phyloP scores from a whole-genome alignment of 306 rosid species.

The Quercus berberidifolia region DNA sequence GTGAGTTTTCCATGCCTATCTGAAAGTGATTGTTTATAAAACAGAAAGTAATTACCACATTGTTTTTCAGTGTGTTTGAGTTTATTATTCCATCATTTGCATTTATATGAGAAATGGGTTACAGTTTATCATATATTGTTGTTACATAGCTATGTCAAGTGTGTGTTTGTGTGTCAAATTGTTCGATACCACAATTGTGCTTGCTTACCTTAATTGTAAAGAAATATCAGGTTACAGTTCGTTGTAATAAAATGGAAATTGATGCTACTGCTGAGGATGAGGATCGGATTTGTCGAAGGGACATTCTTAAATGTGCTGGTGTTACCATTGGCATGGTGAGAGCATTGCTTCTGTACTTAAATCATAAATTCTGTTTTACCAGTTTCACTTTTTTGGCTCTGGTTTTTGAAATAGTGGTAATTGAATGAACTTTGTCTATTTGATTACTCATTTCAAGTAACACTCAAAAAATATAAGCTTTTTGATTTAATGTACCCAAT shows the following conservation, averaged over 20 bases:
- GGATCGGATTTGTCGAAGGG: conserved; percentile 37
- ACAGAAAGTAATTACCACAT: not conserved
- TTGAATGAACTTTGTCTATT: not conserved
- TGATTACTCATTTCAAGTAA: not conserved
- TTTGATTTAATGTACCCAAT: not conserved
- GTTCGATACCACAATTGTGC: not conserved
- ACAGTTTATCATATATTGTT: not conserved
- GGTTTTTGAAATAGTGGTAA: not conserved
- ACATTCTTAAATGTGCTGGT: conserved; percentile 63
- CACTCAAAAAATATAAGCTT: not conserved
- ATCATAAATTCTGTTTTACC: too few species aligned
- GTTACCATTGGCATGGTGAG: conserved; percentile 71
- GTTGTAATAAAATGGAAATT: conserved; percentile 43
- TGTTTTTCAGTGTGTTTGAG: not conserved
- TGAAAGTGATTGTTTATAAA: not conserved
- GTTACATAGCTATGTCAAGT: not conserved
- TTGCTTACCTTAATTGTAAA: not conserved
- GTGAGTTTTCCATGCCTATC: conserved; percentile 41
- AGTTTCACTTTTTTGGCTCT: too few species aligned
- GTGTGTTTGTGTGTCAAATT: not conserved
- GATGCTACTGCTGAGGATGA: conserved; percentile 27
- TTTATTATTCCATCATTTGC: not conserved
- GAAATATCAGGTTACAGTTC: conserved; percentile 49
- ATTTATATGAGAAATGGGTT: conserved; percentile 6
- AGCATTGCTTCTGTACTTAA: not conserved